Percentiles rank a stretch among this genome's conserved stretches.
Conservation (phyloP, 1,139 yeast species). For the Scheffersomyces illinoinensis region DNA sequence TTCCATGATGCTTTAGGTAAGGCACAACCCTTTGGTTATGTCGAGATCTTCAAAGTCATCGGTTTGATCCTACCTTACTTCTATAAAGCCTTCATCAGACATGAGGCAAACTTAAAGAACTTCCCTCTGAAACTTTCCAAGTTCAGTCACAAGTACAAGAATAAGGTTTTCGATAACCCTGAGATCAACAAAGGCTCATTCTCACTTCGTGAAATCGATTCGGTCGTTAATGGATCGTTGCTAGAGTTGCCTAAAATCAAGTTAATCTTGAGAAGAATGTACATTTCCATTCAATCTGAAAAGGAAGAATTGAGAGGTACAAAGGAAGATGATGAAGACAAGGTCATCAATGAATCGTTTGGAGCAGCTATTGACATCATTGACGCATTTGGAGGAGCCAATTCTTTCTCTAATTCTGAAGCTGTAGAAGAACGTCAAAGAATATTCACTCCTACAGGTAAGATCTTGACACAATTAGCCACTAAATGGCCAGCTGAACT, state of each 20-base stretch:
- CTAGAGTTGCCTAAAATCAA: constrained; percentile 68
- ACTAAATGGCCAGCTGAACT: constrained; percentile 84
- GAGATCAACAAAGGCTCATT: constrained; percentile 37
- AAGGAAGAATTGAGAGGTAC: constrained; percentile 11
- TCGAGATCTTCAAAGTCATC: constrained; percentile 76
- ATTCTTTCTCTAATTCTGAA: constrained; percentile 10
- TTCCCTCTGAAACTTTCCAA: constrained; percentile 45
- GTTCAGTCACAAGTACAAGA: constrained; percentile 47
- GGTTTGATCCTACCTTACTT: constrained; percentile 84
- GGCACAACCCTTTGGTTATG: constrained; percentile 67
- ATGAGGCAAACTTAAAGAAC: constrained; percentile 68
- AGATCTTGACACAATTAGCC: constrained; percentile 79
- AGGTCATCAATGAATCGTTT: constrained; percentile 40
- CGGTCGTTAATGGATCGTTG: constrained; percentile 67
- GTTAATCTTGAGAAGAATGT: constrained; percentile 61
- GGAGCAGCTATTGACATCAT: constrained; percentile 63
- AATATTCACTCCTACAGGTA: constrained; percentile 89
- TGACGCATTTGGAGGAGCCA: constrained; percentile 73
- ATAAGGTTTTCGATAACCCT: constrained; percentile 39
- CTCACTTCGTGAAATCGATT: constrained; percentile 62
- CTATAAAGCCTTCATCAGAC: constrained; percentile 88
- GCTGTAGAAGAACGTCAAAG: constrained; percentile 54
- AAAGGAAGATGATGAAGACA: constrained; percentile 12
- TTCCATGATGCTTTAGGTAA: constrained; percentile 70
- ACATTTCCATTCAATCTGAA: constrained; percentile 24